Conservation (phyloP, 2,329 filamentous ascomycete genomes). For the Ophiostoma sp. region DNA sequence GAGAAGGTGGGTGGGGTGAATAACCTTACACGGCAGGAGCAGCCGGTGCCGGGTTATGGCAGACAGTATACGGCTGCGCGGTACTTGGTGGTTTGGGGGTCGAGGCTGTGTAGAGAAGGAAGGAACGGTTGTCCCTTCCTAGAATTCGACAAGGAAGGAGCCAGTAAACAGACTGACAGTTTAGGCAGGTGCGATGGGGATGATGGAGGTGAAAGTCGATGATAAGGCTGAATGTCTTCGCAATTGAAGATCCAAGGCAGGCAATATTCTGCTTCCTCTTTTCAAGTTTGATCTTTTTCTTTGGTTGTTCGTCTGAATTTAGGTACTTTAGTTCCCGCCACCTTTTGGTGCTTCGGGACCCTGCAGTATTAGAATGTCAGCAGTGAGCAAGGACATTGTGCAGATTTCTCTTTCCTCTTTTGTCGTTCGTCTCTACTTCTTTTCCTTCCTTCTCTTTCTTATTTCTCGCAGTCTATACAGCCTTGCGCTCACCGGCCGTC, state of each 20-base stretch:
- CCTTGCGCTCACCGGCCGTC: background rate
- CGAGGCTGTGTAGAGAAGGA: background rate
- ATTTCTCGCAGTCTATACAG: background rate
- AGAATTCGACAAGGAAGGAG: background rate
- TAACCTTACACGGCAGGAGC: constrained; percentile 4
- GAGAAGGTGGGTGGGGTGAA: background rate
- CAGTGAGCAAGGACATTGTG: background rate
- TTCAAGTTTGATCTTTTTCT: background rate
- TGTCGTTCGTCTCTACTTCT: too few relatives aligned
- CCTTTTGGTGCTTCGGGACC: background rate
- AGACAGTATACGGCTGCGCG: background rate
- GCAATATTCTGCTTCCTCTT: background rate
- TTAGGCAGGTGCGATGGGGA: background rate
- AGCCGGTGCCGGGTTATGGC: background rate
- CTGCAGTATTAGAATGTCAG: background rate
- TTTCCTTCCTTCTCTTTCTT: background rate
- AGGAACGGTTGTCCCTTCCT: background rate
- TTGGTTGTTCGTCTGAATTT: background rate
- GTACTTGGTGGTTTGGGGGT: background rate
- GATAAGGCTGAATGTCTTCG: background rate
- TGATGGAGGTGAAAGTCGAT: background rate
- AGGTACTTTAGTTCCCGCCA: background rate
- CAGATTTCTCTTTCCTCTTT: background rate
- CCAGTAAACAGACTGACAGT: background rate
- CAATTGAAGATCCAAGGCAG: too few relatives aligned